Base-by-base conservation (phyloP, 2,329 filamentous ascomycete genomes). In the Xylaria sp. region DNA sequence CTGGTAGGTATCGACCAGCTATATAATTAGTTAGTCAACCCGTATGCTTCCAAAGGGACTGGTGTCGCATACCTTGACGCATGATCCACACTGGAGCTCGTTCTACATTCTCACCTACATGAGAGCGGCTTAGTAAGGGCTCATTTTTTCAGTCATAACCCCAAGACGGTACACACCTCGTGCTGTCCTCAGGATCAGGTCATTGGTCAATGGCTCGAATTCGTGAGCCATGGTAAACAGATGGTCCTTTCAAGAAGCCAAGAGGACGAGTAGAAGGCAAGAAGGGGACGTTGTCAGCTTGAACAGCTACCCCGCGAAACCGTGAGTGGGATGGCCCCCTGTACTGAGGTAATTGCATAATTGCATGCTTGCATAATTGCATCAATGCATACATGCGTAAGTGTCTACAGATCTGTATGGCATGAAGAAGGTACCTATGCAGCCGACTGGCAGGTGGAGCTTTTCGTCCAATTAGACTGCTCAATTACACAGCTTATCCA, bases 41-140 rank as follows among this genome's bases (percentile, higher is more conserved):
- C 11, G 24, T 44, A 20, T 22, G 8, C 44, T 44, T 17, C 39
- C 39, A 6, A 13, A 17, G 50, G 48, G 57, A 43, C 37, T 29
- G 45, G 50, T 63, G 65, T 73, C 16, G 11, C 29, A 73, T 79
- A 93, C 92, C 92, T 86, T 99, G 94, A 75, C 94, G 90, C 94
- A 99, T 99, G 72, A 99, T 92, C 94, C 94, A 99, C 80, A 95
- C 91, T 53, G 94, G 94, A 57, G 94, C 90, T 61, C 94, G 87
- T 75, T 97, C 92, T 63, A 97, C 90, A 72, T 87, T 87, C 76
- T 97, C 83, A 72, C 93, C 92, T 95, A 68, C 49, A 62, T 63
- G 48, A 50, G 57, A 52, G 56, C 62, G 58, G 53, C 45, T 62
- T 42, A 63, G 61, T 38, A 59, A 48, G 59, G 47, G 48, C 44